phyloP scores from a whole-genome alignment of 2,329 filamentous ascomycete species.

The Hypoxylon sp. region DNA sequence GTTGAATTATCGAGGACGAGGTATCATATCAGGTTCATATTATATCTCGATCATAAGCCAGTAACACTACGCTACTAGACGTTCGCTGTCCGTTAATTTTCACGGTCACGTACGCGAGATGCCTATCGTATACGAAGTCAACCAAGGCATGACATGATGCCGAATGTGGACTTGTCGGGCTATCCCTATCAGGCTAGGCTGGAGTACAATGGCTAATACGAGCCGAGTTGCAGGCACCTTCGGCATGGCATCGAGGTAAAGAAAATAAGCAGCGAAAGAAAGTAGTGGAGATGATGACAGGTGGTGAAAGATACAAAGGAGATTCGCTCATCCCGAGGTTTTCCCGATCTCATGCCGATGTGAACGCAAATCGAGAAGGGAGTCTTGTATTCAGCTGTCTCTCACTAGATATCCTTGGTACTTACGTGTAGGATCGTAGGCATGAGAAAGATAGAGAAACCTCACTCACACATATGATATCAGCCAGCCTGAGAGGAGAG shows the following conservation, averaged over 20 bases:
- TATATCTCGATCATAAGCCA: neutral
- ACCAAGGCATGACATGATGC: neutral
- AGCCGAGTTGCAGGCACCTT: neutral
- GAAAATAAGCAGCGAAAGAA: neutral
- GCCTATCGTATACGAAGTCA: neutral
- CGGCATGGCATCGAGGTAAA: neutral
- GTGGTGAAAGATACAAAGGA: neutral
- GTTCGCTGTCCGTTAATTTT: neutral
- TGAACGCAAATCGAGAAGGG: neutral
- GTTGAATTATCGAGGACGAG: neutral
- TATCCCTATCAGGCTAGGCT: slow-evolving; percentile 7
- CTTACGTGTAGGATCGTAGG: too few relatives aligned
- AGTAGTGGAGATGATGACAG: neutral
- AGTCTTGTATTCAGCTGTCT: neutral
- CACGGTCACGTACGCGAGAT: neutral
- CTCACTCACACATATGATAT: too few relatives aligned
- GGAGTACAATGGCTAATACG: neutral
- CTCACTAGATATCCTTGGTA: too few relatives aligned
- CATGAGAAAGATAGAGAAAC: too few relatives aligned
- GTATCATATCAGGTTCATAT: neutral
- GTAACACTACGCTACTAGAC: neutral
- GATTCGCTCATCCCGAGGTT: slow-evolving; percentile 23
- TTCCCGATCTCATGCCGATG: slow-evolving; percentile 12
- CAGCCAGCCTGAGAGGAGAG: too few relatives aligned
- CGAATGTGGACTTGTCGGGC: neutral